A percentile compares a stretch with the other conserved stretches of the same genome.
Evolutionary conservation across 2,329 filamentous ascomycete genomes (phyloP).

Genomic region (Dissoconium aciculare): DNA sequence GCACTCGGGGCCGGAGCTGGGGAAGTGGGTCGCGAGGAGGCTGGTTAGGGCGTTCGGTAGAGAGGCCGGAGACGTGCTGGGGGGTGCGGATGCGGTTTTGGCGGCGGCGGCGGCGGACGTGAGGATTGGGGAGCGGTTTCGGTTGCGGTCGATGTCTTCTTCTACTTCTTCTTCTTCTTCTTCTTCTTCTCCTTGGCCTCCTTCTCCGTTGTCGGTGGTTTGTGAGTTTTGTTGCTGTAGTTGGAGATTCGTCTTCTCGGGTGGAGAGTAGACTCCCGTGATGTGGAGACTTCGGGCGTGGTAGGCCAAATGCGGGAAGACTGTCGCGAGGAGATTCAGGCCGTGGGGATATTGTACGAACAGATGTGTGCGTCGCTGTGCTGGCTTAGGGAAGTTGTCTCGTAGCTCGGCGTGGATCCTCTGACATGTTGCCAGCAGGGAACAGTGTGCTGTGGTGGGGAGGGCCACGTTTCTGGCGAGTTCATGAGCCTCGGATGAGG

Average conservation of each 20-base stretch:
- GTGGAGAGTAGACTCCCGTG: conserved; percentile 24
- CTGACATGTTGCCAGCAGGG: conserved; percentile 16
- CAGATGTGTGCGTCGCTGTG: conserved; percentile 24
- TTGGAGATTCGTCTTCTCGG: too few relatives aligned
- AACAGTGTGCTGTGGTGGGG: too few relatives aligned
- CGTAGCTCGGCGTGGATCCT: conserved; percentile 24
- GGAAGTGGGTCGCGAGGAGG: too few relatives aligned
- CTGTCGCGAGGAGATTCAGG: conserved; percentile 26
- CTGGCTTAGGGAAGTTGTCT: conserved; percentile 21
- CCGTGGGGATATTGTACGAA: conserved; percentile 29
- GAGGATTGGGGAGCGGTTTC: conserved; percentile 8
- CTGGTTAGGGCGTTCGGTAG: too few relatives aligned
- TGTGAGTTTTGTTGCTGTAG: too few relatives aligned
- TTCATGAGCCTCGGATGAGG: too few relatives aligned
- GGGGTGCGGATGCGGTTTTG: conserved; percentile 2
- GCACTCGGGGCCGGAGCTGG: conserved; percentile 19
- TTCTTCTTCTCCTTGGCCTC: too few relatives aligned
- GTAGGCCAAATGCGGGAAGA: conserved; percentile 27
- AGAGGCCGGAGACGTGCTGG: conserved; percentile 11
- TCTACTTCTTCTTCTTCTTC: too few relatives aligned
- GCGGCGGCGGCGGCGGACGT: conserved; percentile 2
- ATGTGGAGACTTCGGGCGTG: conserved; percentile 29
- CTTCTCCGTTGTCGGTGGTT: too few relatives aligned
- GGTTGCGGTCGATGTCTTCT: too few relatives aligned
- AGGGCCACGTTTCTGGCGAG: too few relatives aligned